Percentiles rank a stretch among this genome's conserved stretches.
These are phyloP conservation scores for Cutaneotrichosporon daszewskae DNA, from an alignment of 1,284 basidiomycete species.

Conservation along the genomic window DNA sequence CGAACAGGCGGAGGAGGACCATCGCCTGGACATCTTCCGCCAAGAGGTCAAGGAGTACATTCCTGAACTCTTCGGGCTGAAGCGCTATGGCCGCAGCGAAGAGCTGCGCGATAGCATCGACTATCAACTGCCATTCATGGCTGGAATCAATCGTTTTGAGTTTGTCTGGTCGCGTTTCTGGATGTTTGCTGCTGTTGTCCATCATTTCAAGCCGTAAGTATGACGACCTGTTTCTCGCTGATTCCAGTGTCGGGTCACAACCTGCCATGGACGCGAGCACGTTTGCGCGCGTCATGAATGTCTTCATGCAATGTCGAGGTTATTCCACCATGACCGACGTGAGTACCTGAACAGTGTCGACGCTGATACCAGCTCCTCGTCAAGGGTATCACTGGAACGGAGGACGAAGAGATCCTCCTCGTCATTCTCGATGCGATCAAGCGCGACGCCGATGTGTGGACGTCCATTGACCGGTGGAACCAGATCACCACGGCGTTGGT, in stretches of 20 bases:
- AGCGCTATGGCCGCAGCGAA: constrained; percentile 26
- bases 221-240: neutral
- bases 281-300: constrained; percentile 34
- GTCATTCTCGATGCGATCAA: constrained; percentile 35
- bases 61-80: constrained; percentile 40
- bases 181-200: constrained; percentile 27
- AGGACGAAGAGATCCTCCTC: constrained; percentile 35
- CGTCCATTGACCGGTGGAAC: constrained; percentile 41
- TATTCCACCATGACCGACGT: constrained; percentile 40
- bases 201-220: constrained; percentile 24
- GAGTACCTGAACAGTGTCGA: neutral
- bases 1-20: constrained; percentile 32
- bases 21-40: constrained; percentile 24
- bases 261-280: constrained; percentile 37
- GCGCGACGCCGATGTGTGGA: constrained; percentile 42
- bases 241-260: constrained; percentile 18
- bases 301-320: constrained; percentile 32
- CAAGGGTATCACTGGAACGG: constrained; percentile 28
- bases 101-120: constrained; percentile 24
- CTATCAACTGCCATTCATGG: constrained; percentile 27
- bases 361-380: constrained; percentile 30
- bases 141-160: constrained; percentile 28
- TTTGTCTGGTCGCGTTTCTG: constrained; percentile 40
- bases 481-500: constrained; percentile 34
- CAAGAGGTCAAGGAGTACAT: constrained; percentile 39